Percentiles rank a stretch among this genome's conserved stretches.
Evolutionary conservation across 495 filamentous ascomycete genomes (phyloP).

Genomic region (Penicillium verhagenii): DNA sequence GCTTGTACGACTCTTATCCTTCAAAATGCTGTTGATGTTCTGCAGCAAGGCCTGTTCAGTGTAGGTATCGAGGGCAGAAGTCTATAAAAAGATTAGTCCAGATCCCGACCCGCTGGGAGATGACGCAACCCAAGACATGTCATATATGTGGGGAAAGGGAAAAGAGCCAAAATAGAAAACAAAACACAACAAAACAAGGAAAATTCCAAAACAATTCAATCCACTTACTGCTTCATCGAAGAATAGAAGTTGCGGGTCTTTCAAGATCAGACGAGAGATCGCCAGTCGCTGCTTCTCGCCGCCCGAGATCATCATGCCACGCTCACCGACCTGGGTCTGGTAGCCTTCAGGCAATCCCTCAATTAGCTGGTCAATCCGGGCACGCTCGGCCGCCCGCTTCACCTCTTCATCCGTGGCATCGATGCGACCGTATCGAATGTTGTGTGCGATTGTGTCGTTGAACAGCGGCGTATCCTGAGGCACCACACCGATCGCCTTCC

Average conservation of each 20-base stretch:
- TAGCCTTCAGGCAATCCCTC: constrained; percentile 79
- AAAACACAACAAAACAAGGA: not conserved
- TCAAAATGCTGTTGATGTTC: constrained; percentile 92
- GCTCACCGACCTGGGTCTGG: constrained; percentile 87
- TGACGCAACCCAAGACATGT: not conserved
- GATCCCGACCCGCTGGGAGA: not conserved
- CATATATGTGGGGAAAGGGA: not conserved
- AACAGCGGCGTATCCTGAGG: constrained; percentile 97
- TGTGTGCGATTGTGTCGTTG: constrained; percentile 92
- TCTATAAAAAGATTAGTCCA: constrained; percentile 39
- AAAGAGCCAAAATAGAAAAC: no score
- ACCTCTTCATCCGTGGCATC: constrained; percentile 74
- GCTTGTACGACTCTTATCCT: constrained; percentile 84
- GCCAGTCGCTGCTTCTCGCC: constrained; percentile 96
- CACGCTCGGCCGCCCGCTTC: constrained; percentile 70
- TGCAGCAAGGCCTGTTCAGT: constrained; percentile 88
- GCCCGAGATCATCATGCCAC: constrained; percentile 97
- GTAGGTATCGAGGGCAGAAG: constrained; percentile 91
- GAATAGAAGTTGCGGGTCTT: constrained; percentile 90
- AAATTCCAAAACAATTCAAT: not conserved
- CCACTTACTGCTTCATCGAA: constrained; percentile 85
- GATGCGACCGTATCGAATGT: constrained; percentile 92
- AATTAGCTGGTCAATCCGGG: constrained; percentile 82
- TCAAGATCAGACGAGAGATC: constrained; percentile 80
- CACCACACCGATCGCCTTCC: constrained; percentile 88